Evolutionary conservation across 2,329 filamentous ascomycete genomes (phyloP).

Genomic region (Aspergillus awamori): DNA sequence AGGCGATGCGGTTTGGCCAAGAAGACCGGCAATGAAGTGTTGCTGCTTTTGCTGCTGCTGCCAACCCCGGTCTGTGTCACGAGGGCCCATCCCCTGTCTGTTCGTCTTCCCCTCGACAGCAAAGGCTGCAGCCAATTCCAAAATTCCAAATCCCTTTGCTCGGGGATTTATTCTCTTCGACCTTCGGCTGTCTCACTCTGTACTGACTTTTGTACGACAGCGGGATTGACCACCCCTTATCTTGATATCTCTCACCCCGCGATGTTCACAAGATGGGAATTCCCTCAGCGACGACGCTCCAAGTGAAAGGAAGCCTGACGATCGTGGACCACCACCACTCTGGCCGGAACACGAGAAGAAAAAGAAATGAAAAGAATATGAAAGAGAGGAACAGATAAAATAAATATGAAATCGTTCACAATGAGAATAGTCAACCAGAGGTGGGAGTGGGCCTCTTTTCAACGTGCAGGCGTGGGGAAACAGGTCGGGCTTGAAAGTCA

Average conservation of each 20-base stretch:
- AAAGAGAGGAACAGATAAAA: not conserved
- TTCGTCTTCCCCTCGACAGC: conserved; percentile 6
- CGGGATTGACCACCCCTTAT: conserved; percentile 2
- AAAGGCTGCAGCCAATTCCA: conserved; percentile 11
- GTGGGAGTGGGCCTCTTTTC: conserved; percentile 25
- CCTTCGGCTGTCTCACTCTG: not conserved
- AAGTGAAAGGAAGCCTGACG: not conserved
- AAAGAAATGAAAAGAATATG: conserved; percentile 1
- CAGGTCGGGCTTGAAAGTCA: conserved; percentile 15
- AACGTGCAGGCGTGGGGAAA: conserved; percentile 23
- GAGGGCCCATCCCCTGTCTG: conserved; percentile 9
- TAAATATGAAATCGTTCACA: conserved; percentile 9
- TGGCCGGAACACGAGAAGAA: not conserved
- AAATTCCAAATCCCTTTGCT: not conserved
- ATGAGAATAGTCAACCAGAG: conserved; percentile 6
- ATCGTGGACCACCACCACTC: not conserved
- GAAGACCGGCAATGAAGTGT: not conserved
- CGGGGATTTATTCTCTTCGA: conserved; percentile 9
- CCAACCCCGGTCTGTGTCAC: conserved; percentile 10
- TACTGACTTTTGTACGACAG: conserved; percentile 6
- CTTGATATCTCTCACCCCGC: not conserved
- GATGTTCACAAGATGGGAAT: not conserved
- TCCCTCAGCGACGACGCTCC: not conserved
- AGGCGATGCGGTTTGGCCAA: not conserved
- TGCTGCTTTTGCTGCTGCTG: conserved; percentile 2